phyloP scores from a whole-genome alignment of 2,329 filamentous ascomycete genomes.

The Pezicula carpinea region DNA sequence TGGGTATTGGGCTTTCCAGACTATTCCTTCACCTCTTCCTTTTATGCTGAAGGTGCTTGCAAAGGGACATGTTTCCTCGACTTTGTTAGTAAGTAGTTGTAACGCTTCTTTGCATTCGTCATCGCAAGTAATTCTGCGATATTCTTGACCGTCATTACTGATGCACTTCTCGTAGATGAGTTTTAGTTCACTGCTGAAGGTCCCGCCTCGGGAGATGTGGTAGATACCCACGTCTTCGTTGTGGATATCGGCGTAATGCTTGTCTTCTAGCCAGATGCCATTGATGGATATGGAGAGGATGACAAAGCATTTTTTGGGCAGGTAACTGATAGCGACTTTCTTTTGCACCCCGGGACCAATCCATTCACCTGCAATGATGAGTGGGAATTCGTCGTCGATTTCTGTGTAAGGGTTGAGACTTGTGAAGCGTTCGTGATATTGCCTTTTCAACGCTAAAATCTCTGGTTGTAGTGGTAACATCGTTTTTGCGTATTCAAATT shows the following conservation, averaged over 20 bases:
- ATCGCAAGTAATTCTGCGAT: neutral
- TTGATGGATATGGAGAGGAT: neutral
- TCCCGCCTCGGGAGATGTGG: neutral
- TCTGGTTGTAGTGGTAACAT: neutral
- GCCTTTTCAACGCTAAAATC: neutral
- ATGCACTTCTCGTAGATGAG: no score
- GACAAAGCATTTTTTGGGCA: neutral
- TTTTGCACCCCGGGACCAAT: neutral
- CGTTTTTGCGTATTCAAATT: neutral
- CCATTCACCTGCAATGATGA: neutral
- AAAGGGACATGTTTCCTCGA: neutral
- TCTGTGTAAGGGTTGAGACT: neutral
- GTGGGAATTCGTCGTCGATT: neutral
- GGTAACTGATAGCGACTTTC: neutral
- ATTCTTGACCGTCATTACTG: neutral
- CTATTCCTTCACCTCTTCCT: neutral
- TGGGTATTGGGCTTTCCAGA: neutral
- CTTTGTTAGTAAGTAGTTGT: neutral
- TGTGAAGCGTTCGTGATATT: neutral
- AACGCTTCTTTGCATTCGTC: neutral
- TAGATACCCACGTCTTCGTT: neutral
- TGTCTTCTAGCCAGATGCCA: neutral
- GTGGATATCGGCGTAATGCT: neutral
- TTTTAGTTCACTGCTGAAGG: neutral
- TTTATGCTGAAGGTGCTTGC: neutral